Base-by-base conservation (phyloP, 2,329 filamentous ascomycete species). In the Albifimbria verrucaria region DNA sequence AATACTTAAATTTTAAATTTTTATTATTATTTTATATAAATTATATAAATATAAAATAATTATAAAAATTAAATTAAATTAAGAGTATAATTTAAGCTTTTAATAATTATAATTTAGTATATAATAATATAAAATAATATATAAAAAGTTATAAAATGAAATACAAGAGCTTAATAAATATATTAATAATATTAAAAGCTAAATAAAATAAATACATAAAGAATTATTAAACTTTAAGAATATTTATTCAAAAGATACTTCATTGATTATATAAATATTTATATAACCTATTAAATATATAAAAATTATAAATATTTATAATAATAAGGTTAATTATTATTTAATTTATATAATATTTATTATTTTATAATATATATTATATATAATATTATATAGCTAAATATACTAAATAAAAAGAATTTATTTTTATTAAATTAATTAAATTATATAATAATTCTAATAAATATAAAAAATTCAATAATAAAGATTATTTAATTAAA, bases 281-380 rank as follows among this genome's bases (percentile, higher is more conserved):
- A 69, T 64, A 54, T 69, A 48, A 46, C 68, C 69, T 49, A 43
- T 68, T 23, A 68, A 60, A 18, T 60, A 59, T 51, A 68, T 68
- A 0, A 55, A 61, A 15, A 59, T 59, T 42, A 60, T 55, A 18
- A 59, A 55, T 41, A 55, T 41, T 6, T 42, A 45, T 21, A 44
- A 59, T 57, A 68, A 57, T 50, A 65, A 23, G 9, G 46, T 66
- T 55, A 12, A 68, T 53, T 17, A 57, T 49, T 10, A 63, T 43
- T 1, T 68, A 51, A n/a, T 60, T 23, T 36, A 54, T 50, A 7
- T 56, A 66, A 36, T 64, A 21, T 64, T 46, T 41, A 69, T 55
- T 22, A 49, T 28, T 15, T 5, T 11, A 2, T 24, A 22, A 28
- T 52, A 39, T 28, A 51, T 28, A 18, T 58, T 53, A 24, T 56